These are phyloP conservation scores for Diaporthe sp. DNA, from an alignment of 2,329 filamentous ascomycete species.

Conservation along the genomic window DNA sequence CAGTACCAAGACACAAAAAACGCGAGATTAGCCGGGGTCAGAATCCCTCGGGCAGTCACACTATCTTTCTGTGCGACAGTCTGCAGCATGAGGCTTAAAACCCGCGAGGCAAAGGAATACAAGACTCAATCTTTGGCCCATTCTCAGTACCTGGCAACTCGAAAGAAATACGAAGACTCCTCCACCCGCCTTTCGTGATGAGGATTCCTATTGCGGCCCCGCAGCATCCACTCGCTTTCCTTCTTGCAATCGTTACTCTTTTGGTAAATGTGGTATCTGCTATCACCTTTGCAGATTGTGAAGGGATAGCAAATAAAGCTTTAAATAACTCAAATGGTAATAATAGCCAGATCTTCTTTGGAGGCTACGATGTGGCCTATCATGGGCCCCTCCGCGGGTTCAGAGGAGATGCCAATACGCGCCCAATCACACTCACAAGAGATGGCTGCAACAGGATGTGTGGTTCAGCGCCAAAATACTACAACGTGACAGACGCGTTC, in stretches of 20 bases:
- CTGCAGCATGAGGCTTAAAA: neutral
- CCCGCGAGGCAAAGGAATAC: neutral
- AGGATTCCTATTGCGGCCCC: neutral
- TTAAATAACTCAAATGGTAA: neutral
- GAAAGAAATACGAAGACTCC: neutral
- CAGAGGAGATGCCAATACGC: neutral
- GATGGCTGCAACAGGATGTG: neutral
- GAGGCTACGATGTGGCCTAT: neutral
- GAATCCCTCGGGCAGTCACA: neutral
- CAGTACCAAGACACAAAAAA: neutral
- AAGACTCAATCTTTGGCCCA: neutral
- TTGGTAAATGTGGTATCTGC: neutral
- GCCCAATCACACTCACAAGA: slow-evolving; percentile 4
- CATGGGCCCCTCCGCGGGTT: neutral
- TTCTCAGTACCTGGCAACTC: neutral
- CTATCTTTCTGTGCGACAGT: neutral
- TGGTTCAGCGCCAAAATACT: neutral
- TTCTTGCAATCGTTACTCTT: neutral
- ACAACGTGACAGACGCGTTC: slow-evolving; percentile 11
- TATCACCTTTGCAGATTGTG: neutral
- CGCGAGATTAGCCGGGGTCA: slow-evolving; percentile 22
- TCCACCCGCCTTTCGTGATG: neutral
- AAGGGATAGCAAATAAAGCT: neutral
- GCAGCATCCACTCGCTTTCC: neutral
- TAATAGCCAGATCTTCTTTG: neutral